Conservation (phyloP, 2,329 filamentous ascomycete species). For the Colletotrichum simmondsii region DNA sequence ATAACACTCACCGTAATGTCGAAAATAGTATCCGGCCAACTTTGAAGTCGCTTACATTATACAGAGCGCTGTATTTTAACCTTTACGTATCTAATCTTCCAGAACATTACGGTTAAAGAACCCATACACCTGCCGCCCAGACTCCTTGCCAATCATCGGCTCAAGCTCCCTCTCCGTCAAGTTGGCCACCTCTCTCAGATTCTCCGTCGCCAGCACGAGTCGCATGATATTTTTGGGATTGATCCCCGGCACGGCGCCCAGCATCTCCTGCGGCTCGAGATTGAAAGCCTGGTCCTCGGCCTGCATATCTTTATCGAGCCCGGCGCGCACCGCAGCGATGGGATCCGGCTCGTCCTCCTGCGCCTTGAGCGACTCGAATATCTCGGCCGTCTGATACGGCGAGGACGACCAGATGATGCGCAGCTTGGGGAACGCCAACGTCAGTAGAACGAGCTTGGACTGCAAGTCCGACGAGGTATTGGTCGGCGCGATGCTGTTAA, state of each 20-base stretch:
- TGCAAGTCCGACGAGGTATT: constrained; percentile 79
- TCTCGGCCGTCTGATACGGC: constrained; percentile 96
- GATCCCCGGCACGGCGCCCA: constrained; percentile 85
- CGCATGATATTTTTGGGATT: constrained; percentile 81
- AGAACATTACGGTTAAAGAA: constrained; percentile 81
- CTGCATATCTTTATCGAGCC: constrained; percentile 73
- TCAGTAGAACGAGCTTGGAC: constrained; percentile 90
- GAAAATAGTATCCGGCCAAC: no score
- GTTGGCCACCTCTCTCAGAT: constrained; percentile 85
- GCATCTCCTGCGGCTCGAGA: constrained; percentile 89
- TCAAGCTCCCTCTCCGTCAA: constrained; percentile 80
- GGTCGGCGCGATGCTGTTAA: constrained; percentile 71
- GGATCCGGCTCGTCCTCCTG: constrained; percentile 92
- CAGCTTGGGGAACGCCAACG: constrained; percentile 88
- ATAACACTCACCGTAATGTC: no score
- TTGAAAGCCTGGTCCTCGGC: constrained; percentile 81
- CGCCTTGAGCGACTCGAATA: constrained; percentile 93
- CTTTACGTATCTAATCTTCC: constrained; percentile 49
- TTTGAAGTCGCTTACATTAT: no score
- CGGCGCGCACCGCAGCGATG: constrained; percentile 83
- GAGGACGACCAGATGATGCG: constrained; percentile 94
- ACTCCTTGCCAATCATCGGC: constrained; percentile 80
- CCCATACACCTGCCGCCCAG: constrained; percentile 77
- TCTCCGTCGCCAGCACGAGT: constrained; percentile 78
- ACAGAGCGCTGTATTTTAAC: constrained; percentile 36